These are phyloP conservation scores for Xylariomycetidae sp. DNA, from an alignment of 2,329 filamentous ascomycete genomes.

Conservation along the genomic window DNA sequence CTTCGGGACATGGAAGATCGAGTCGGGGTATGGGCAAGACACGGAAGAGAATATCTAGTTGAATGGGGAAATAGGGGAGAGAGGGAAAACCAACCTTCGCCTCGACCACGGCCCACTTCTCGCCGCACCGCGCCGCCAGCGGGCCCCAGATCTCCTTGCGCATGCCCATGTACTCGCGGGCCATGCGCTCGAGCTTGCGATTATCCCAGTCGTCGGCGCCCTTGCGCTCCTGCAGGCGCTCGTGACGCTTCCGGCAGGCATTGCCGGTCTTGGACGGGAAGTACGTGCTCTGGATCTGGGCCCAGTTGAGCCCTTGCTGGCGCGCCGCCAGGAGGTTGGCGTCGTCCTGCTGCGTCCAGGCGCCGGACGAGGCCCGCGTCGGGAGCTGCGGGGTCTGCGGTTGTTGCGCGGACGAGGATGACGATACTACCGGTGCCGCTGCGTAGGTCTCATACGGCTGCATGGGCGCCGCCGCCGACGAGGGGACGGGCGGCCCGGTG, in stretches of 20 bases:
- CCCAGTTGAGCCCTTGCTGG: conserved; percentile 74
- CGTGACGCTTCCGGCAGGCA: conserved; percentile 84
- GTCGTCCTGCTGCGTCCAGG: conserved; percentile 72
- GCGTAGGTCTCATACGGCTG: conserved; percentile 36
- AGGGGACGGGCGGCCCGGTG: conserved; percentile 26
- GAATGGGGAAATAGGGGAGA: not conserved
- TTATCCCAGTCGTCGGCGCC: conserved; percentile 74
- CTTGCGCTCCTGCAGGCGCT: conserved; percentile 71
- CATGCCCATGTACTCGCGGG: conserved; percentile 72
- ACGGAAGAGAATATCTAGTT: no score
- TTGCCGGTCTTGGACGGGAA: conserved; percentile 76
- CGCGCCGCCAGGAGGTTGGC: conserved; percentile 65
- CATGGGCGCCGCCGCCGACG: conserved; percentile 25
- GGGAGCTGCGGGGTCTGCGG: conserved; percentile 30
- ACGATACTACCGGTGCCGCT: conserved; percentile 21
- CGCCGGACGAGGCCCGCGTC: conserved; percentile 53
- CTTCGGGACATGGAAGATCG: not conserved
- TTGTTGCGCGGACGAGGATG: no score
- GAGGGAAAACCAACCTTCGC: conserved; percentile 43
- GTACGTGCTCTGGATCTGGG: conserved; percentile 67
- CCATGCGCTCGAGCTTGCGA: conserved; percentile 66
- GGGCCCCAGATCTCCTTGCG: conserved; percentile 77
- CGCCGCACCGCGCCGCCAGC: conserved; percentile 67
- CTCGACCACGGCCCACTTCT: conserved; percentile 71
- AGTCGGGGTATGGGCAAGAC: not conserved